Evolutionary conservation across 2,329 filamentous ascomycete species (phyloP).

Genomic region (Colletotrichum sp.): DNA sequence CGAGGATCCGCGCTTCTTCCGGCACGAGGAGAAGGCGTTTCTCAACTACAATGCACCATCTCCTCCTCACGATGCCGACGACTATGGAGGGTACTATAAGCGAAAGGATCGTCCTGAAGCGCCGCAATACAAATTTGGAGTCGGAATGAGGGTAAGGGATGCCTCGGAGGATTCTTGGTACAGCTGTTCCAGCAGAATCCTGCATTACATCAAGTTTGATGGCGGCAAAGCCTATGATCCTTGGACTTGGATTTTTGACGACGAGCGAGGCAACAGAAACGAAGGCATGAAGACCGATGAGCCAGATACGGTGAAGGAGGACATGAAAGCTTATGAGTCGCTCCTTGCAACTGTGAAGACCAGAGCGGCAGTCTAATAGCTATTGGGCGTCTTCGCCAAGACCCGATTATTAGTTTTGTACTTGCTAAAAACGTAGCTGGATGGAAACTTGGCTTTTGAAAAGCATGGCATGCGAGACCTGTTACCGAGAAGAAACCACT

Average conservation of each 20-base stretch:
- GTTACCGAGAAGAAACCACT: no score
- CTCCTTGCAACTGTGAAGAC: background rate
- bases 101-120: background rate
- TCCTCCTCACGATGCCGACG: no score
- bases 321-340: background rate
- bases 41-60: background rate
- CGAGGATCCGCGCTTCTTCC: background rate
- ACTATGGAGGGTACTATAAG: background rate
- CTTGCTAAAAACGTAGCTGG: no score
- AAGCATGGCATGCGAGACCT: no score
- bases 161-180: no score
- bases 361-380: background rate
- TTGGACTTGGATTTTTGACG: background rate
- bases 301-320: background rate
- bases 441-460: no score
- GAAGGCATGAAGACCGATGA: background rate
- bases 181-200: background rate
- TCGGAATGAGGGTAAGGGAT: background rate
- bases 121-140: background rate
- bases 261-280: background rate
- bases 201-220: background rate
- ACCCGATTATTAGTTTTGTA: background rate
- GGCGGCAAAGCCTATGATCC: background rate
- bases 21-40: accelerated
- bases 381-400: background rate